These are phyloP conservation scores for Alternaria solani DNA, from an alignment of 2,329 filamentous ascomycete genomes.

Conservation along the genomic window DNA sequence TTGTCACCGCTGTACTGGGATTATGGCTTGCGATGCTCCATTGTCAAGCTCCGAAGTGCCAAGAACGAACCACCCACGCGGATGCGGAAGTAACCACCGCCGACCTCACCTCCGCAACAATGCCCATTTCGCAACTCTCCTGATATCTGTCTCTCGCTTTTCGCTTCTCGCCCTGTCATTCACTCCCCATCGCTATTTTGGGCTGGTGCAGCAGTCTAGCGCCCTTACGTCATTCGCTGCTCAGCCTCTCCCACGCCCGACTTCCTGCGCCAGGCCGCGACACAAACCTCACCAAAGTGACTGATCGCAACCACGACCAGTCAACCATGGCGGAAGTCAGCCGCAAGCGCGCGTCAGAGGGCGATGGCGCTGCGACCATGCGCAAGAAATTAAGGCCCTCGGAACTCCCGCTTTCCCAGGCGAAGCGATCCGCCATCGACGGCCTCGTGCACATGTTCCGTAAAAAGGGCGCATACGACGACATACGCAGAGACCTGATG, in stretches of 20 bases:
- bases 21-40: slow-evolving; percentile 30
- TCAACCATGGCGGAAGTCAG: slow-evolving; percentile 44
- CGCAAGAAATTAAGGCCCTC: slow-evolving; percentile 74
- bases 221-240: slow-evolving; percentile 10
- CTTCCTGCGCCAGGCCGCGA: slow-evolving; percentile 4
- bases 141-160: slow-evolving; percentile 3
- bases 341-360: slow-evolving; percentile 43
- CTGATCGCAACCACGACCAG: slow-evolving; percentile 5
- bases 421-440: slow-evolving; percentile 78
- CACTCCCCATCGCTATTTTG: slow-evolving; percentile 11
- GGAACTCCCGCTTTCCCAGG: slow-evolving; percentile 76
- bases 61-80: slow-evolving; percentile 25
- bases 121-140: slow-evolving; percentile 8
- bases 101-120: slow-evolving; percentile 15
- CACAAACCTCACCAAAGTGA: slow-evolving; percentile 5
- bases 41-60: slow-evolving; percentile 17
- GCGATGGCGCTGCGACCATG: slow-evolving; percentile 40
- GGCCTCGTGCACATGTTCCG: slow-evolving; percentile 81
- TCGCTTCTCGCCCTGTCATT: slow-evolving; percentile 6
- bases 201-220: neutral
- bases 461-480: slow-evolving; percentile 85
- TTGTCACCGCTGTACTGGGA: slow-evolving; percentile 30
- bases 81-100: slow-evolving; percentile 27
- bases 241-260: slow-evolving; percentile 5
- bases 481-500: slow-evolving; percentile 78